Evolutionary conservation across 2,329 filamentous ascomycete genomes (phyloP), one percentile per base, ranked within the genome.

Genomic region (Sporothrix brasiliensis): DNA sequence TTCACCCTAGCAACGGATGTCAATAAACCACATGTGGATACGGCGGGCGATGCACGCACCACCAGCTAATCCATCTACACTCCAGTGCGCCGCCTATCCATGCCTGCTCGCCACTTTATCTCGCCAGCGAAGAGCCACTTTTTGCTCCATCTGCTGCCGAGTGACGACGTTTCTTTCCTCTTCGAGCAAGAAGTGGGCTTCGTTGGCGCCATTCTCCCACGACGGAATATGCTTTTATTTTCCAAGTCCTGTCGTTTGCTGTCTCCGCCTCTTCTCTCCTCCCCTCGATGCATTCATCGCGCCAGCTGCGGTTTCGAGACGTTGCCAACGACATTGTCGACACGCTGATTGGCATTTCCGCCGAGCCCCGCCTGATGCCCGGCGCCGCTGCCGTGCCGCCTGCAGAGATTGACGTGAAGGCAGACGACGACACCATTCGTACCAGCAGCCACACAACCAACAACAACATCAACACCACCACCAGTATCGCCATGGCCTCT

Each of bases 341-440:
- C 60, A 78, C 73, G 19, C 75, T 81, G 58, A 76, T 79, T 76
- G 79, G 76, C 71, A 82, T 83, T 75, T 78, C 80, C 72, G 60
- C 80, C 69, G 80, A 80, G 73, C 78, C 81, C 16, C 77, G 82
- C 76, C 77, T 84, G 70, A 82, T 86, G 80, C 82, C 83, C 67
- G 77, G 81, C 50, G 71, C 72, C 14, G 71, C 72, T 27, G 52
- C 69, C 11, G 58, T 71, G 76, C 80, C 74, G 77, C 5, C 41
- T 21, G 2, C 10, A 4, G 5, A 44, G 9, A 3, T 3, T n/a
- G 58, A 61, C 21, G 4, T 2, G 6, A 47, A 61, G 9, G 13
- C 34, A 24, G n/a, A 24, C 30, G 6, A 47, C n/a, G 3, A 63
- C 34, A 27, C 41, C 41, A 34, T 24, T 30, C 11, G 24, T 9